Percentiles rank a stretch among this genome's conserved stretches.
phyloP scores from a whole-genome alignment of 208 protist species.

The Leishmania tropica region DNA sequence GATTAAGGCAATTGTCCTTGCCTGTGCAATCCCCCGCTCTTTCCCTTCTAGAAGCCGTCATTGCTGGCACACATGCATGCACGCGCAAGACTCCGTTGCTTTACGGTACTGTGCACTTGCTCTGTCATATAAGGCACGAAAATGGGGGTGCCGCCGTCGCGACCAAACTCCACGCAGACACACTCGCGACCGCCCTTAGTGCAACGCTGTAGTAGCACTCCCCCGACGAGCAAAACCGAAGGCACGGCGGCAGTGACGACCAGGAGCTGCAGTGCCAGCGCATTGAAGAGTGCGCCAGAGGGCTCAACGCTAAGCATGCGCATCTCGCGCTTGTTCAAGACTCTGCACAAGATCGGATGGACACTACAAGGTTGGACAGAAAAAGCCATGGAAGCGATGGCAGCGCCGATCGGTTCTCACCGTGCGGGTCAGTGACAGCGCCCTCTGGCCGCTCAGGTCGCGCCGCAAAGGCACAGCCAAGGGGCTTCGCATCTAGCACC shows the following conservation, averaged over 20 bases:
- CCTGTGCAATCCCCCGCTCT: neutral
- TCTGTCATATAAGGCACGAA: neutral
- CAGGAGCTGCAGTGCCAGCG: neutral
- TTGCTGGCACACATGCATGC: neutral
- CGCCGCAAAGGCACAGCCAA: neutral
- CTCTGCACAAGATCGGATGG: slow-evolving; percentile 6
- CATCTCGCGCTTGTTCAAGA: slow-evolving; percentile 4
- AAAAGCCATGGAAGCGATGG: neutral
- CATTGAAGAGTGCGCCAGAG: neutral
- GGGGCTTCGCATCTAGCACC: neutral
- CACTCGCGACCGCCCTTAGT: neutral
- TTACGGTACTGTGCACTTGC: neutral
- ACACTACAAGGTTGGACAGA: neutral
- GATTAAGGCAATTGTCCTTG: neutral
- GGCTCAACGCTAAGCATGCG: neutral
- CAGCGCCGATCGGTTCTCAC: neutral
- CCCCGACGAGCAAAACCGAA: neutral
- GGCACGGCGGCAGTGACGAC: neutral
- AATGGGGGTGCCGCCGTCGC: neutral
- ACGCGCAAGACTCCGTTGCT: neutral
- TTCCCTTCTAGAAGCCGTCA: neutral
- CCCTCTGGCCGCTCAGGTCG: neutral
- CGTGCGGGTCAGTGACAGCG: too few species aligned
- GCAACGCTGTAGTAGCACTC: neutral
- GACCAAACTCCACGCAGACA: neutral